These are phyloP conservation scores for Cladosporium halotolerans DNA, from an alignment of 2,329 filamentous ascomycete species.

Conservation along the genomic window DNA sequence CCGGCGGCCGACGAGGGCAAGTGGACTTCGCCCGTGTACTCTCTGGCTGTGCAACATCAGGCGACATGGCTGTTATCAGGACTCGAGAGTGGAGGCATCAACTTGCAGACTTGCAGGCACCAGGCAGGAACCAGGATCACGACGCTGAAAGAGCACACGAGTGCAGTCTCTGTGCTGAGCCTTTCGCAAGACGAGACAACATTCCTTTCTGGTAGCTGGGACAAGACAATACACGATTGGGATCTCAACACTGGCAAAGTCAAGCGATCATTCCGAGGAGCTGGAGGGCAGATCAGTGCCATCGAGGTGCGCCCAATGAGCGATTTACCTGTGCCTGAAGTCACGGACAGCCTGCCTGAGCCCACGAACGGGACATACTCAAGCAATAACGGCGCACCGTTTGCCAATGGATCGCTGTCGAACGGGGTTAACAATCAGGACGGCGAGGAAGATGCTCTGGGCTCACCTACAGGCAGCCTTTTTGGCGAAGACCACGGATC, in stretches of 20 bases:
- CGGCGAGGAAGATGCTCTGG: slow-evolving; percentile 52
- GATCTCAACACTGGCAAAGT: slow-evolving; percentile 81
- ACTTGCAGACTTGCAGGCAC: slow-evolving; percentile 86
- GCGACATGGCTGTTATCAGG: slow-evolving; percentile 89
- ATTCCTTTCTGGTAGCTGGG: slow-evolving; percentile 90
- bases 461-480: slow-evolving; percentile 69
- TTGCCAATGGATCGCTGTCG: slow-evolving; percentile 33
- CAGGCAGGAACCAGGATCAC: slow-evolving; percentile 88
- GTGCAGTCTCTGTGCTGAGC: slow-evolving; percentile 81
- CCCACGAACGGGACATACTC: slow-evolving; percentile 59
- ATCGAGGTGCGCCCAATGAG: slow-evolving; percentile 79
- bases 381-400: slow-evolving; percentile 61
- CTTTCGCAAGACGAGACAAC: slow-evolving; percentile 79
- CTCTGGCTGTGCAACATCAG: slow-evolving; percentile 81
- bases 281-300: slow-evolving; percentile 76
- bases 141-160: slow-evolving; percentile 75
- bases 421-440: slow-evolving; percentile 22
- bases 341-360: slow-evolving; percentile 60
- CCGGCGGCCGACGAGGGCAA: slow-evolving; percentile 45
- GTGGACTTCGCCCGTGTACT: slow-evolving; percentile 77
- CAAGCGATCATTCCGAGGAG: slow-evolving; percentile 69
- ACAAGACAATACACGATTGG: slow-evolving; percentile 92
- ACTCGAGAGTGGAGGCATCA: slow-evolving; percentile 84
- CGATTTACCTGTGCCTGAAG: slow-evolving; percentile 67
- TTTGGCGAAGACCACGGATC: slow-evolving; percentile 66